Base-by-base conservation (phyloP, 1,284 basidiomycete genomes). In the Neolentinus lepideus region DNA sequence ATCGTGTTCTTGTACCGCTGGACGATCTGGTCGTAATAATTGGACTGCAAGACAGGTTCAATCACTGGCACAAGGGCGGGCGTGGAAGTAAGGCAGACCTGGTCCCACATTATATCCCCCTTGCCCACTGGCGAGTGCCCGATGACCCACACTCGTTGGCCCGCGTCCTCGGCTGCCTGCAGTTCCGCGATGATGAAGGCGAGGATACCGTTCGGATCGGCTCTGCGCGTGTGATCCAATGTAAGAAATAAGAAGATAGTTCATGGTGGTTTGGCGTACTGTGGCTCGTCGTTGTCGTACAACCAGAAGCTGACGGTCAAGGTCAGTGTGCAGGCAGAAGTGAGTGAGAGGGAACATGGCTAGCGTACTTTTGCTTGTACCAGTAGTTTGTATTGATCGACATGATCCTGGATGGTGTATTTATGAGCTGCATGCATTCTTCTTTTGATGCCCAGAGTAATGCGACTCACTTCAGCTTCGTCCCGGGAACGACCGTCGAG, bases 1-100 rank as follows among this genome's bases (percentile, higher is more conserved):
- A 84, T 81, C 4, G 80, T 81, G 57, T 77, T 70, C 57, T 75
- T 75, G 64, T 82, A 85, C 14, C 82, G 70, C 58, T 80, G 75
- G 9, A 84, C 68, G 52, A 83, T 73, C 62, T 84, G 81, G 58
- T 81, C 71, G 54, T 79, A 81, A 61, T 79, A 80, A 56, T 79
- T 78, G 4, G 79, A 80, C 78, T 81, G 51, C 19, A 55, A 25
- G 3, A 25, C 9, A 26, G 14, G 16, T 26, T 47, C 19, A 19
- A 25, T 19, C 19, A 47, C 9, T 11, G 45, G 10, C 9, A 47
- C 6, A 26, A 25, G 47, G 4, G 27, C 9, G 22, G 47, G 25
- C 12, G 14, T 9, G 22, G 27, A 24, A 6, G 6, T n/a, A n/a
- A 50, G 50, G 47, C 54, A n/a, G 38, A 74, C 77, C 69, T 78